Evolutionary conservation across 2,329 filamentous ascomycete genomes (phyloP), one percentile per base, ranked within the genome.

Genomic region (Aspergillus japonicus): DNA sequence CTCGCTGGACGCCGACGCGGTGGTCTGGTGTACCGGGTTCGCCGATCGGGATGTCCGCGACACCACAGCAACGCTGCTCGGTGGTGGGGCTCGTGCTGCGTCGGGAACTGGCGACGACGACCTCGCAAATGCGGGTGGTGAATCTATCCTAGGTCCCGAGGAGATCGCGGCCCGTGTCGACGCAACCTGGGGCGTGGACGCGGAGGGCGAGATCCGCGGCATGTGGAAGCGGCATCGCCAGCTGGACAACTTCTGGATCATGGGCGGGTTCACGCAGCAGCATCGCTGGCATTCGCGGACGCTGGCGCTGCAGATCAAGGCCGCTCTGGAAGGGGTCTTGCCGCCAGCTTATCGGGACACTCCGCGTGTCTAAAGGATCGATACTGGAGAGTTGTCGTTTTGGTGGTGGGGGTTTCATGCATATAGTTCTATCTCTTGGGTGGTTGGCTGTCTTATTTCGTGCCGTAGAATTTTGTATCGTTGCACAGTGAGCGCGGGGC

Each of bases 21-120:
- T 80, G 2, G 59, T 79, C 3, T 79, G 77, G 76, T 79, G 76
- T 60, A 80, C 77, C 0, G 77, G 77, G 5, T 80, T 74, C 59
- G 63, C 65, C 4, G 73, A 78, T 59, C 63, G 60, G 31, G 67
- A 80, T 51, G 68, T 66, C 12, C 62, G 71, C 2, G 54, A 63
- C 4, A 68, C 63, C 1, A 71, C 70, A 0, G 62, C 65, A 1
- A 70, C 69, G 21, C 65, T 75, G 1, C 58, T 78, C 1, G 72
- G 73, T 2, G 62, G 57, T 14, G 63, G 44, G 16, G n/a, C 33
- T 35, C 4, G 11, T 35, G 12, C 33, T 35, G 11, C 33, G 5
- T 35, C 33, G 33, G 11, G 11, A 11, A 8, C 29, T 4, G 31
- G 3, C 3, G 33, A 7, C 12, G 19, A 39, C 14, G 33, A 4